phyloP scores from a whole-genome alignment of 441 rosid genomes.

The Jatropha podagrica region DNA sequence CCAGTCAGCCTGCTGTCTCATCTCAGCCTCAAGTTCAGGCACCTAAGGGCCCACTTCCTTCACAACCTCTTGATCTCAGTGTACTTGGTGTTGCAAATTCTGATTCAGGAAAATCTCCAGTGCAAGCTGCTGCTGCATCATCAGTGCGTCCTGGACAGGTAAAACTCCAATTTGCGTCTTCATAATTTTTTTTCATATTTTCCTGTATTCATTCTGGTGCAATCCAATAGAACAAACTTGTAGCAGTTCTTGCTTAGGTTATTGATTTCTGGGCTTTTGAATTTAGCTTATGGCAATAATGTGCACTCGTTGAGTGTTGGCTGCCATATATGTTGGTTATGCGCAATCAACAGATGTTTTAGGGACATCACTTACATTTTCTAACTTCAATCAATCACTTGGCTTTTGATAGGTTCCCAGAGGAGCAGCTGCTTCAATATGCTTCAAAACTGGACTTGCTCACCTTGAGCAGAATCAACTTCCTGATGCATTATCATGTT shows the following conservation, averaged over 20 bases:
- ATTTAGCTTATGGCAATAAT: neutral
- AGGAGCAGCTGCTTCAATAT: slow-evolving; percentile 85
- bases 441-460: slow-evolving; percentile 94
- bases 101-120: slow-evolving; percentile 67
- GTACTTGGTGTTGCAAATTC: slow-evolving; percentile 75
- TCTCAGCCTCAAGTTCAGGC: slow-evolving; percentile 48
- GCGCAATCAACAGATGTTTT: neutral
- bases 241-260: neutral
- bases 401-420: slow-evolving; percentile 73
- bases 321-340: slow-evolving; percentile 7
- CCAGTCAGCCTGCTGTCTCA: slow-evolving; percentile 38
- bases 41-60: slow-evolving; percentile 46
- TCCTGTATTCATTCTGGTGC: neutral
- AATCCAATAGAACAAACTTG: neutral
- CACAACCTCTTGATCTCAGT: slow-evolving; percentile 94
- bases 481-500: slow-evolving; percentile 94
- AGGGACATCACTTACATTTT: neutral
- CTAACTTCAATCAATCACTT: slow-evolving; percentile 12
- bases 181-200: neutral
- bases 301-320: neutral
- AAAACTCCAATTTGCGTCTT: slow-evolving; percentile 5
- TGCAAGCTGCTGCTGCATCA: slow-evolving; percentile 52
- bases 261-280: too few relatives aligned
- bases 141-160: slow-evolving; percentile 98
- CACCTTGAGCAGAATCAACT: slow-evolving; percentile 99